Evolutionary conservation across 2,329 filamentous ascomycete genomes (phyloP).

Genomic region (Apiospora saccharicola): DNA sequence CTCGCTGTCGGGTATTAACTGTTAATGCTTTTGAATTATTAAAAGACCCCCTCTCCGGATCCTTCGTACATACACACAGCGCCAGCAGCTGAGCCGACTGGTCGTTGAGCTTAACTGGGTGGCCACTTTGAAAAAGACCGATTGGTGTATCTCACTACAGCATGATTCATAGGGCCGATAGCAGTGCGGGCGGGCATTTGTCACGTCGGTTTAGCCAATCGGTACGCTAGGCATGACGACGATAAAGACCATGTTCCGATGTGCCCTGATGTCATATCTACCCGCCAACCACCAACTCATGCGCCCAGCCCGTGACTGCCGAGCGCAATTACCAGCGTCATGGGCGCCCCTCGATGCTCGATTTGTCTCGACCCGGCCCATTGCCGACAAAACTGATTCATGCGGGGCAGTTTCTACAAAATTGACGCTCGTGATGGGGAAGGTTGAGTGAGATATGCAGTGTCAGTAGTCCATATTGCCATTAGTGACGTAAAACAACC

Average conservation of each 20-base stretch:
- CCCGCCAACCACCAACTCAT: neutral
- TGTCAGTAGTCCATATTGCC: neutral
- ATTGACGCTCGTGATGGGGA: neutral
- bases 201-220: slow-evolving; percentile 17
- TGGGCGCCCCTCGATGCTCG: neutral
- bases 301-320: neutral
- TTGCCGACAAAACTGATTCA: neutral
- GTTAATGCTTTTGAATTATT: neutral
- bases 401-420: neutral
- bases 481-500: neutral
- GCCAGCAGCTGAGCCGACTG: neutral
- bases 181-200: neutral
- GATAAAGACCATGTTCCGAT: neutral
- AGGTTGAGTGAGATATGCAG: neutral
- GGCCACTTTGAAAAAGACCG: slow-evolving; percentile 16
- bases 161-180: slow-evolving; percentile 6
- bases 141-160: slow-evolving; percentile 8
- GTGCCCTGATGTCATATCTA: neutral
- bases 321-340: neutral
- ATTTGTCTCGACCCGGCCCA: slow-evolving; percentile 7
- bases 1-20: neutral
- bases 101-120: neutral
- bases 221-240: slow-evolving; percentile 11
- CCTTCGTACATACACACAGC: neutral
- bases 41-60: neutral